A percentile compares a stretch with the other conserved stretches of the same genome.
Evolutionary conservation across 352 stramenopile genomes (phyloP).

Genomic region (Globisporangium radiosum): DNA sequence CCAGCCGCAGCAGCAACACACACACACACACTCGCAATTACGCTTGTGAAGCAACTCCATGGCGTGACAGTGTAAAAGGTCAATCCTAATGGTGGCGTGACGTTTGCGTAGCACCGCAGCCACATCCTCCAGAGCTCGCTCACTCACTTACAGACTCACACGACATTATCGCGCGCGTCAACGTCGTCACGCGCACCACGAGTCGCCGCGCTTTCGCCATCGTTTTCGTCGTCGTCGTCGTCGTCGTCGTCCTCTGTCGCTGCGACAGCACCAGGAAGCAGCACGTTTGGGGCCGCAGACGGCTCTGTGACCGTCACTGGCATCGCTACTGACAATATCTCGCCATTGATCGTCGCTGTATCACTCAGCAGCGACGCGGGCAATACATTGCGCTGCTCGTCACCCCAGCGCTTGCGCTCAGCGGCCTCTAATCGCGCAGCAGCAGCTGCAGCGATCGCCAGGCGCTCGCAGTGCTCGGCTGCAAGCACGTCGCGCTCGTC

Average conservation of each 20-base stretch:
- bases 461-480: neutral
- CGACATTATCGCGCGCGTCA: neutral
- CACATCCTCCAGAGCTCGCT: neutral
- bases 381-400: too few relatives aligned
- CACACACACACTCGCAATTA: too few relatives aligned
- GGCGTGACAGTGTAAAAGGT: too few relatives aligned
- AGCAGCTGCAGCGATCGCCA: neutral
- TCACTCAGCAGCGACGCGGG: too few relatives aligned
- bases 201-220: neutral
- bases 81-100: too few relatives aligned
- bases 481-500: conserved; percentile 10
- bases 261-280: conserved; percentile 20
- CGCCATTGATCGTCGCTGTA: too few relatives aligned
- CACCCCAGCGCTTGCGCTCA: too few relatives aligned
- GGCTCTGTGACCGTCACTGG: neutral
- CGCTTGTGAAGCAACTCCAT: too few relatives aligned
- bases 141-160: neutral
- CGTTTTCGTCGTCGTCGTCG: neutral
- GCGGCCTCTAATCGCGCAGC: neutral
- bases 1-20: too few relatives aligned
- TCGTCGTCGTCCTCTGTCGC: conserved; percentile 7
- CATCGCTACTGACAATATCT: neutral
- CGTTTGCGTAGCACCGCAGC: too few relatives aligned
- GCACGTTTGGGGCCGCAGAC: neutral
- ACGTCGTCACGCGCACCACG: neutral